A percentile compares a stretch with the other conserved stretches of the same genome.
Evolutionary conservation across 1,139 yeast species (phyloP).

Genomic region (Blastobotrys persicus): DNA sequence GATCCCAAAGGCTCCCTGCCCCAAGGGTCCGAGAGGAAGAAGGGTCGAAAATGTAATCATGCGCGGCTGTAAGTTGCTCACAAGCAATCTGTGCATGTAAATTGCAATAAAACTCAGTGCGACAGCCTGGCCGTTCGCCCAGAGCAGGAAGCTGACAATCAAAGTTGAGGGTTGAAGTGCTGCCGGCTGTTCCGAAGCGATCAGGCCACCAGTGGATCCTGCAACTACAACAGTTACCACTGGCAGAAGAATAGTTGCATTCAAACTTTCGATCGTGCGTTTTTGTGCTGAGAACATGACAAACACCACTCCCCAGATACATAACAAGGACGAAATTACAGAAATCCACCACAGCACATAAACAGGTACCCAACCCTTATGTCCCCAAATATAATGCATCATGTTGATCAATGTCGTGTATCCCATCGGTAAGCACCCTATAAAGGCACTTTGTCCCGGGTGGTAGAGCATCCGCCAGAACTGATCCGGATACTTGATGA

Average conservation of each 20-base stretch:
- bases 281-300: constrained; percentile 43
- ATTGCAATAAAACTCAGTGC: constrained; percentile 58
- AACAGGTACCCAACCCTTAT: constrained; percentile 31
- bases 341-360: constrained; percentile 73
- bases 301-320: constrained; percentile 56
- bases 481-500: constrained; percentile 41
- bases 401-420: constrained; percentile 61
- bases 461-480: constrained; percentile 43
- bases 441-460: constrained; percentile 52
- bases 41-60: constrained; percentile 52
- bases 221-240: constrained; percentile 75
- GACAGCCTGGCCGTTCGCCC: constrained; percentile 65
- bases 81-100: constrained; percentile 56
- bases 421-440: constrained; percentile 84
- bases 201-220: constrained; percentile 60
- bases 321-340: constrained; percentile 49
- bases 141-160: constrained; percentile 53
- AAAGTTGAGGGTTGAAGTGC: constrained; percentile 52
- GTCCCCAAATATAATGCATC: constrained; percentile 40
- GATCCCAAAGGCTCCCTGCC: constrained; percentile 77
- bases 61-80: constrained; percentile 57
- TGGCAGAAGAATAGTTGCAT: constrained; percentile 58
- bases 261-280: constrained; percentile 36
- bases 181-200: constrained; percentile 47
- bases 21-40: constrained; percentile 67